These are phyloP conservation scores for Raffaelea ambrosiae DNA, from an alignment of 2,329 filamentous ascomycete genomes.

Conservation along the genomic window DNA sequence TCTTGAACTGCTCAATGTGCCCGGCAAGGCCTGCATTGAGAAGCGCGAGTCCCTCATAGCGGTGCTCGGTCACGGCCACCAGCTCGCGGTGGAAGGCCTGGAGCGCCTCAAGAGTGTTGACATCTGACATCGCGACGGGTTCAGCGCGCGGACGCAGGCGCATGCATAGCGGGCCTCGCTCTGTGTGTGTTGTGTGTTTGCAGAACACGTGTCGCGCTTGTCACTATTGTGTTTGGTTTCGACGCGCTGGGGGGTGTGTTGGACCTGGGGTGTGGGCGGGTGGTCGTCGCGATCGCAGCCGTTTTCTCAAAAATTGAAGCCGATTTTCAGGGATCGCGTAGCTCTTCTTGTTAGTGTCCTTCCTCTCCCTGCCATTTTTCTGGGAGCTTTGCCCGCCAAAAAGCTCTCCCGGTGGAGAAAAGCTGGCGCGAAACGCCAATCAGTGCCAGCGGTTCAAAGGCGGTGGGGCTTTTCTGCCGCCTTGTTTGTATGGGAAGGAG, in stretches of 20 bases:
- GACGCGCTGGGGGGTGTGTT: background rate
- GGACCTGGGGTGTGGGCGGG: background rate
- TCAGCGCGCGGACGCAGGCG: constrained; percentile 6
- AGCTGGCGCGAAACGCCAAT: constrained; percentile 5
- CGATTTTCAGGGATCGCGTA: constrained; percentile 10
- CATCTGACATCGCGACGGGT: constrained; percentile 58
- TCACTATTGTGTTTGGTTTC: too few relatives aligned
- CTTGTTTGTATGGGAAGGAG: constrained; percentile 7
- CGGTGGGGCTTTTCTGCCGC: constrained; percentile 12
- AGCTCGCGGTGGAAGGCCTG: constrained; percentile 83
- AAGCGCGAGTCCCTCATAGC: constrained; percentile 50
- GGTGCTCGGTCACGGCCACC: constrained; percentile 62
- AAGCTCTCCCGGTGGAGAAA: constrained; percentile 9
- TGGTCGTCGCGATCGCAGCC: constrained; percentile 1
- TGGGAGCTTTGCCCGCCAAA: constrained; percentile 6
- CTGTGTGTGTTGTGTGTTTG: background rate
- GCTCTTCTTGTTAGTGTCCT: constrained; percentile 7
- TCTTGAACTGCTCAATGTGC: constrained; percentile 58
- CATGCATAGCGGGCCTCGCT: constrained; percentile 10
- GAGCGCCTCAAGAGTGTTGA: constrained; percentile 66
- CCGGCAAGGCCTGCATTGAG: constrained; percentile 64
- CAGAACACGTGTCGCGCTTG: background rate
- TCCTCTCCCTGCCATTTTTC: constrained; percentile 4
- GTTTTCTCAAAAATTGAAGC: background rate
- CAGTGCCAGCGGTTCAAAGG: background rate